phyloP scores from a whole-genome alignment of 2,329 filamentous ascomycete genomes.

The Cercospora citrullina region DNA sequence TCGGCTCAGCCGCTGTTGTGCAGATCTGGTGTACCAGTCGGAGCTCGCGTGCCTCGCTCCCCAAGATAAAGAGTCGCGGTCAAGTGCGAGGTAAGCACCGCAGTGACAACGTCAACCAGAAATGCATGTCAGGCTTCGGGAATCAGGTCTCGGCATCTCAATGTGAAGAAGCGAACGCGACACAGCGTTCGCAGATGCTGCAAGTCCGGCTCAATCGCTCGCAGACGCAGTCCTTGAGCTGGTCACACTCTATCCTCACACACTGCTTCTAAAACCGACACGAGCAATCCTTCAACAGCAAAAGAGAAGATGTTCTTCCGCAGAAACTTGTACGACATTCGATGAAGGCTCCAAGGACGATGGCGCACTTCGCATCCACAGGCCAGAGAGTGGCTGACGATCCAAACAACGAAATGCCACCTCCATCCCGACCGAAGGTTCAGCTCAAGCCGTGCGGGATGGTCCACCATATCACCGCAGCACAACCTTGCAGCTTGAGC shows the following conservation, averaged over 20 bases:
- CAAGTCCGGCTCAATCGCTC: not conserved
- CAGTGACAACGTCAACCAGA: not conserved
- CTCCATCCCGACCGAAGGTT: slow-evolving; percentile 13
- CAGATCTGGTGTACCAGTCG: slow-evolving; percentile 5
- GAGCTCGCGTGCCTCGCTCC: not conserved
- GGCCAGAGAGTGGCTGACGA: not conserved
- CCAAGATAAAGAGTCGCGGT: slow-evolving; percentile 1
- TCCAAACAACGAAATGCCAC: not conserved
- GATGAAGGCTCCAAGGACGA: not conserved
- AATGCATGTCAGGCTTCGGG: not conserved
- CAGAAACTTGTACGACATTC: not conserved
- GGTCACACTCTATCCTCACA: not conserved
- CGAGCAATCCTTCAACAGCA: not conserved
- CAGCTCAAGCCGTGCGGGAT: slow-evolving; percentile 11
- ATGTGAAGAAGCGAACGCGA: not conserved
- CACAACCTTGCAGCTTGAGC: slow-evolving; percentile 15
- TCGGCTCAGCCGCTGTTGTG: slow-evolving; percentile 3
- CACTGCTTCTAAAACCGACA: not conserved
- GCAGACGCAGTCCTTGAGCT: not conserved
- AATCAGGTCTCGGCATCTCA: not conserved
- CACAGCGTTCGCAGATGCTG: not conserved
- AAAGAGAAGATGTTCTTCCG: not conserved
- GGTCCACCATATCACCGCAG: slow-evolving; percentile 16
- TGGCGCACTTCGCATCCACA: slow-evolving; percentile 1
- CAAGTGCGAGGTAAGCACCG: not conserved